Evolutionary conservation across 768 basidiomycete genomes (phyloP), one percentile per base, ranked within the genome.

Genomic region (Tephrocybe sp.): DNA sequence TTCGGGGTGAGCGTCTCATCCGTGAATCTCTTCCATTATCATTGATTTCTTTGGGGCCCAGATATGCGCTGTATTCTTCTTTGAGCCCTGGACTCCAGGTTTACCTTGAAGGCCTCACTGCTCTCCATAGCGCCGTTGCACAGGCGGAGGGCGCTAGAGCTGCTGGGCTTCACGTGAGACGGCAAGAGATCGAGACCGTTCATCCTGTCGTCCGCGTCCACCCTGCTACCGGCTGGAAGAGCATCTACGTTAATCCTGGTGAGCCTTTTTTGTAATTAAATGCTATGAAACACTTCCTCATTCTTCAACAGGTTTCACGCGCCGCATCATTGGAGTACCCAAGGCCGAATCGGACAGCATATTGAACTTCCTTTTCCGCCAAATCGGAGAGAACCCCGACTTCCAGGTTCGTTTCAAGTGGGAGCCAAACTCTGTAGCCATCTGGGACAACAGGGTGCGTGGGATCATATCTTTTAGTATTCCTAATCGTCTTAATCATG

Each of bases 191-290:
- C 50, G 86, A 89, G 66, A 78, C 79, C 3, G 58, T 87, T 25
- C 91, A 92, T 64, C 91, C 90, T 15, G 71, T 93, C 40, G 86
- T 93, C 46, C 83, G 90, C 40, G 88, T 91, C 10, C 85, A 92
- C 63, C 90, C 91, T 16, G 83, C 76, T 1, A 94, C 91, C 1
- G 88, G 90, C 11, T 87, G 84, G 81, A 91, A 92, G 76, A 83
- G 80, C 50, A 68, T 93, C 53, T 91, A 84, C 59, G 84, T 92
- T 61, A 91, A 93, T 62, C 82, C 86, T 29, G 85, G 82, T 78
- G 50, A 22, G 31, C 47, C 41, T 22, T 44, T 29, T 13, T n/a
- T 9, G 27, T 29, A 5, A 29, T 37, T 15, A 21, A 11, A 43
- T 36, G 29, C 29, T 7, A 21, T 21, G 23, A 24, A 5, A 23